phyloP scores from a whole-genome alignment of 2,329 filamentous ascomycete genomes.

The Monilinia polystroma region DNA sequence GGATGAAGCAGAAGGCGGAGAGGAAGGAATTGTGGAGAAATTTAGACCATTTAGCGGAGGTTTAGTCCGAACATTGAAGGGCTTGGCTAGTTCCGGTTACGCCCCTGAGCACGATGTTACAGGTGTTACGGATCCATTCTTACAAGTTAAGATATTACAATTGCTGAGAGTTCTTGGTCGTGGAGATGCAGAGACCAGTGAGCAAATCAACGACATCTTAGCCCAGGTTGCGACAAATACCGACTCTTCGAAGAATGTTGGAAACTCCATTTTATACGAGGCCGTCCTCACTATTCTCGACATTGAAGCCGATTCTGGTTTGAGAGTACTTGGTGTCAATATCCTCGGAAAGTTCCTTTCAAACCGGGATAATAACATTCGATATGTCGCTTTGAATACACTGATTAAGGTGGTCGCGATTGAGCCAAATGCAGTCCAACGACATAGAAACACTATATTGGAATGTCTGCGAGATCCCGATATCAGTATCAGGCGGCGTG shows the following conservation, averaged over 20 bases:
- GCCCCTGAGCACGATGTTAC: constrained; percentile 97
- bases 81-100: constrained; percentile 91
- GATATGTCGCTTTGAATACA: constrained; percentile 96
- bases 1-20: constrained; percentile 88
- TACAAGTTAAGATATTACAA: constrained; percentile 93
- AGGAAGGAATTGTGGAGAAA: constrained; percentile 84
- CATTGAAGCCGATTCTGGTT: constrained; percentile 93
- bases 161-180: constrained; percentile 82
- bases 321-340: constrained; percentile 93
- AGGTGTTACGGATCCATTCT: constrained; percentile 94
- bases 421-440: constrained; percentile 94
- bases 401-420: constrained; percentile 97
- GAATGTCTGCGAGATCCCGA: constrained; percentile 96
- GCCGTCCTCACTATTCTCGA: constrained; percentile 95
- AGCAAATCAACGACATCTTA: constrained; percentile 97
- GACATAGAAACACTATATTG: constrained; percentile 94
- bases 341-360: constrained; percentile 97
- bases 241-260: constrained; percentile 96
- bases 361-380: constrained; percentile 99
- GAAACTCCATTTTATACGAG: constrained; percentile 97
- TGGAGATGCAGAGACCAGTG: constrained; percentile 83
- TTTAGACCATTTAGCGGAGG: constrained; percentile 84
- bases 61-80: constrained; percentile 87
- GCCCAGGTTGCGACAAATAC: constrained; percentile 98
- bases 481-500: constrained; percentile 93